Evolutionary conservation across 768 basidiomycete species (phyloP), one percentile per base, ranked within the genome.

Genomic region (Pleurotus cornucopiae): DNA sequence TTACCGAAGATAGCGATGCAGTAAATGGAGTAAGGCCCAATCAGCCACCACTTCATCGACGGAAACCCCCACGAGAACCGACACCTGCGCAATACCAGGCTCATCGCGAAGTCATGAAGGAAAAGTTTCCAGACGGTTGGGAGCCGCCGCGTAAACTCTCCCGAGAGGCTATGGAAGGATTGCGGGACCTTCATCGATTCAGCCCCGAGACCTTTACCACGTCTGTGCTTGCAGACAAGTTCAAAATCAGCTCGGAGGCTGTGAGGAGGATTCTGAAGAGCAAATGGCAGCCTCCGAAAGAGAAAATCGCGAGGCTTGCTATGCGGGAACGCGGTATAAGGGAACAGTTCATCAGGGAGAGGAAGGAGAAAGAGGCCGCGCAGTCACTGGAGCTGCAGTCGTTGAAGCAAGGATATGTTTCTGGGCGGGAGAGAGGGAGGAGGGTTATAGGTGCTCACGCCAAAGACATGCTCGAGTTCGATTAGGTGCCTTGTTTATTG

Each of bases 231-330:
- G 85, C 89, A 13, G 80, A 86, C 57, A 80, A 80, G 65, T 94
- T 94, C 71, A 84, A 76, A 66, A 82, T 93, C 66, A 88, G 85
- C 62, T 83, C 87, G 37, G 92, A 94, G 73, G 89, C 87, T 7
- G 86, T 93, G 38, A 74, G 86, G 58, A 74, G 92, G 63, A 90
- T 94, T 56, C 68, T 94, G 63, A 86, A 83, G 72, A 88, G 86
- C 69, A 82, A 75, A 60, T 93, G 87, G 83, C 74, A 78, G 66
- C 85, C 88, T 21, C 71, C 77, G 49, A 71, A 67, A 61, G 84
- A 82, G 70, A 75, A 77, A 70, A 75, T 76, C 61, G 69, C 72
- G 21, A 73, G 72, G 61, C 60, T 83, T 58, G 76, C 74, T 56
- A 76, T 77, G 63, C 74, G 73, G 61, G 84, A 86, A 69, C 75